phyloP scores from a whole-genome alignment of 169 alveolate genomes.

The Plasmodium inui region DNA sequence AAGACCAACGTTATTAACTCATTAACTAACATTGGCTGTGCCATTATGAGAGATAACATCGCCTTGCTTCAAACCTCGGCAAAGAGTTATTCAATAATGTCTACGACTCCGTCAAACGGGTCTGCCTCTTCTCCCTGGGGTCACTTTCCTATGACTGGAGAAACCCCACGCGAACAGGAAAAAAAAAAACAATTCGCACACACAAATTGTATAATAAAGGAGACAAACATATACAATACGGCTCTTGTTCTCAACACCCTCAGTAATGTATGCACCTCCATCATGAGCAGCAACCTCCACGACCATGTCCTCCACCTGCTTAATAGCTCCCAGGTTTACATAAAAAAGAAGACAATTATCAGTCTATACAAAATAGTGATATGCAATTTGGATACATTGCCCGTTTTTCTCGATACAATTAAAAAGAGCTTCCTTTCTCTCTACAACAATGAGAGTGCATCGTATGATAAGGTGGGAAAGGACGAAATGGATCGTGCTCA shows the following conservation, averaged over 20 bases:
- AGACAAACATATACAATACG: constrained; percentile 19
- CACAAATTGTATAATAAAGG: neutral
- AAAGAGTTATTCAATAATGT: neutral
- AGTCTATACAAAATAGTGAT: constrained; percentile 36
- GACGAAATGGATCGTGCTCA: neutral
- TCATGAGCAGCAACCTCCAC: constrained; percentile 44
- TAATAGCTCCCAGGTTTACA: constrained; percentile 31
- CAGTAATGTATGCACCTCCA: constrained; percentile 50
- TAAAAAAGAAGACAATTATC: constrained; percentile 27
- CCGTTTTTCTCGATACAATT: constrained; percentile 9
- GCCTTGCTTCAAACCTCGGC: neutral
- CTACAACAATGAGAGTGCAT: constrained; percentile 19
- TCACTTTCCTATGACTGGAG: neutral
- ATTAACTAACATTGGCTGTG: constrained; percentile 4
- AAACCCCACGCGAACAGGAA: neutral
- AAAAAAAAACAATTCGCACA: neutral
- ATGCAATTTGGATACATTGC: constrained; percentile 24
- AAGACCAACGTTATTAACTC: constrained; percentile 11
- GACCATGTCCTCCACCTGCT: constrained; percentile 20
- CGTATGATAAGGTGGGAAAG: constrained; percentile 1
- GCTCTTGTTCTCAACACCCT: constrained; percentile 33
- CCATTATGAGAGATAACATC: constrained; percentile 12
- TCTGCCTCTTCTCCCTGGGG: neutral
- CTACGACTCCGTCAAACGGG: neutral
- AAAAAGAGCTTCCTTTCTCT: constrained; percentile 22